phyloP scores from a whole-genome alignment of 495 filamentous ascomycete species.

The Penicillium antarcticum region DNA sequence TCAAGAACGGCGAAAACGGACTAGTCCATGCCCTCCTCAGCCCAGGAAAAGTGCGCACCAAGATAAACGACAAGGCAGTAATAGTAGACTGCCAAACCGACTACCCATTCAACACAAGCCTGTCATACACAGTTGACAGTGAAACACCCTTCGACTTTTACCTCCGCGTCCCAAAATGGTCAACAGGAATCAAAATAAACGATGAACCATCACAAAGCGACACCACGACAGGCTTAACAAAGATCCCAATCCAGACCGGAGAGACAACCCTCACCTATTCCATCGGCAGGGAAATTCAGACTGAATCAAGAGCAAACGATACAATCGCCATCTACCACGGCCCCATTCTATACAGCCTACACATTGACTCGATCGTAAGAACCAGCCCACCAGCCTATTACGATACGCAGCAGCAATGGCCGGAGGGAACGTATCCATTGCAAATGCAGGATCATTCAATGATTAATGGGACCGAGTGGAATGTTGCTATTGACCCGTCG shows the following conservation, averaged over 20 bases:
- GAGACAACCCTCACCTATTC: conserved; percentile 7
- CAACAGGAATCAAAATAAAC: conserved; percentile 21
- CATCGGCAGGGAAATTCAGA: conserved; percentile 20
- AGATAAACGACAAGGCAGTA: conserved; percentile 4
- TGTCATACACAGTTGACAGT: conserved; percentile 47
- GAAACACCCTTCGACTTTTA: conserved; percentile 41
- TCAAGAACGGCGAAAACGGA: conserved; percentile 7
- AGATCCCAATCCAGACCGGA: conserved; percentile 6
- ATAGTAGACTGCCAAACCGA: conserved; percentile 13
- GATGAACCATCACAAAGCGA: conserved; percentile 9
- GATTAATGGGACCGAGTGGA: conserved; percentile 14
- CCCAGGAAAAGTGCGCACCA: conserved; percentile 10
- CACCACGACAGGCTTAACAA: conserved; percentile 21
- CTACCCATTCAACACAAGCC: conserved; percentile 50
- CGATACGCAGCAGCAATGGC: conserved; percentile 3
- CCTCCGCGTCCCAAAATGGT: conserved; percentile 49
- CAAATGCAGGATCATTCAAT: conserved; percentile 9
- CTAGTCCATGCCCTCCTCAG: conserved; percentile 21
- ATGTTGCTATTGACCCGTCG: conserved; percentile 21
- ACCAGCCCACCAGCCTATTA: conserved; percentile 16
- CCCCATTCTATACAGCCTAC: conserved; percentile 52
- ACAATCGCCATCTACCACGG: conserved; percentile 55
- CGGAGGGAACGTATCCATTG: conserved; percentile 6
- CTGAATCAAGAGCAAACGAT: conserved; percentile 45
- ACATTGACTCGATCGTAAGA: conserved; percentile 2